Percentiles rank a stretch among this genome's conserved stretches.
Evolutionary conservation across 208 protist species (phyloP).

Genomic region (Acanthamoeba polyphaga): DNA sequence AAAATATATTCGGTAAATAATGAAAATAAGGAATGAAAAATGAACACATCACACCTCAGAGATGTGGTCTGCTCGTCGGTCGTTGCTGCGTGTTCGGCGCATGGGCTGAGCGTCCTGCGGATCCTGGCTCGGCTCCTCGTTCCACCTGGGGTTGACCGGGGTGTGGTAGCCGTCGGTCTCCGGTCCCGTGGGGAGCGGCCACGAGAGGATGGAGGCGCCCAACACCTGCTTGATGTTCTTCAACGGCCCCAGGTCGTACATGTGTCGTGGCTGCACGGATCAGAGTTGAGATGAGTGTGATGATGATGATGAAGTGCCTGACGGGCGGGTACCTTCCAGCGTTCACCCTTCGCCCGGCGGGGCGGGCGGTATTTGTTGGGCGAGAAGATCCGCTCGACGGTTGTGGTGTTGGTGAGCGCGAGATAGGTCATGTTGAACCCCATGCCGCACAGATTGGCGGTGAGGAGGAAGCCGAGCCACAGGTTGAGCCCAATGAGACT

Average conservation of each 20-base stretch:
- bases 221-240: constrained; percentile 11
- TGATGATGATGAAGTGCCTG: not conserved
- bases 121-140: not conserved
- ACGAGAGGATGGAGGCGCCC: not conserved
- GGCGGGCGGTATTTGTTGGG: not conserved
- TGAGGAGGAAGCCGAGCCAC: not conserved
- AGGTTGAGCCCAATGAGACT: not conserved
- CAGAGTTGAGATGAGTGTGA: not conserved
- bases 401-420: not conserved
- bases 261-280: not conserved
- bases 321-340: not conserved
- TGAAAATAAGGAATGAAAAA: not conserved
- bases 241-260: not conserved
- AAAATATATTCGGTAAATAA: not conserved
- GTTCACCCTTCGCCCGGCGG: not conserved
- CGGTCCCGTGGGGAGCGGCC: not conserved
- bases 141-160: not conserved
- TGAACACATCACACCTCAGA: too few relatives aligned
- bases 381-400: constrained; percentile 1
- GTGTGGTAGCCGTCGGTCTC: constrained; percentile 6
- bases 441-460: not conserved
- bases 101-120: too few relatives aligned
- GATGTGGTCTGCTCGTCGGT: too few relatives aligned
- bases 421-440: constrained; percentile 21
- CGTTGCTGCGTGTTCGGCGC: too few relatives aligned